Percentiles rank a stretch among this genome's conserved stretches.
Evolutionary conservation across 495 filamentous ascomycete genomes (phyloP).

Genomic region (Hypoxylon rickii): DNA sequence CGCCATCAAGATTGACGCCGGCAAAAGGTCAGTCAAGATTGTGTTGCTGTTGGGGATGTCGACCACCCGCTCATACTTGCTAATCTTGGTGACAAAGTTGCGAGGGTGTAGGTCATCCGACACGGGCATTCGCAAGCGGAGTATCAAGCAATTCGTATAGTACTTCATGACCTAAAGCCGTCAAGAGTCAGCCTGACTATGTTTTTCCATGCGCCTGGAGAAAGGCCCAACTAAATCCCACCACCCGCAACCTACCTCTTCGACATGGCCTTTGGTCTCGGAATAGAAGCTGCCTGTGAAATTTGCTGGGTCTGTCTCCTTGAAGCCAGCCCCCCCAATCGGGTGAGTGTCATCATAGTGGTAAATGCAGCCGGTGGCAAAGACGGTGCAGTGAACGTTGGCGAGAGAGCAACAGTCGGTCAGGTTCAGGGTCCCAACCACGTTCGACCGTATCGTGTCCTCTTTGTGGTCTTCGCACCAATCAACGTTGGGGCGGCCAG

Average conservation of each 20-base stretch:
- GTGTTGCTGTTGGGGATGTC: conserved; percentile 71
- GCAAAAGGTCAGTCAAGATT: conserved; percentile 65
- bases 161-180: conserved; percentile 59
- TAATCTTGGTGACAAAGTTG: conserved; percentile 71
- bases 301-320: conserved; percentile 66
- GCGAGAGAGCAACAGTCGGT: conserved; percentile 61
- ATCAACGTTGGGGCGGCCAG: conserved; percentile 71
- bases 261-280: conserved; percentile 65
- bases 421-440: conserved; percentile 65
- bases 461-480: conserved; percentile 72
- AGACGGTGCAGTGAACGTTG: conserved; percentile 64
- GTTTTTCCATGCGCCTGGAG: background rate
- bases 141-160: conserved; percentile 62
- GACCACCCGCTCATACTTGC: conserved; percentile 65
- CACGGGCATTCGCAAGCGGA: conserved; percentile 71
- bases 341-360: conserved; percentile 63
- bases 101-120: conserved; percentile 67
- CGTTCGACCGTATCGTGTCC: conserved; percentile 66
- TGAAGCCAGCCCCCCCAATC: conserved; percentile 61
- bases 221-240: background rate
- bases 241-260: conserved; percentile 52
- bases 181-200: conserved; percentile 16
- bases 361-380: conserved; percentile 69
- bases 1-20: conserved; percentile 61
- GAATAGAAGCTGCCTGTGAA: conserved; percentile 71